Evolutionary conservation across 2,329 filamentous ascomycete genomes (phyloP).

Genomic region (Juglanconis sp.): DNA sequence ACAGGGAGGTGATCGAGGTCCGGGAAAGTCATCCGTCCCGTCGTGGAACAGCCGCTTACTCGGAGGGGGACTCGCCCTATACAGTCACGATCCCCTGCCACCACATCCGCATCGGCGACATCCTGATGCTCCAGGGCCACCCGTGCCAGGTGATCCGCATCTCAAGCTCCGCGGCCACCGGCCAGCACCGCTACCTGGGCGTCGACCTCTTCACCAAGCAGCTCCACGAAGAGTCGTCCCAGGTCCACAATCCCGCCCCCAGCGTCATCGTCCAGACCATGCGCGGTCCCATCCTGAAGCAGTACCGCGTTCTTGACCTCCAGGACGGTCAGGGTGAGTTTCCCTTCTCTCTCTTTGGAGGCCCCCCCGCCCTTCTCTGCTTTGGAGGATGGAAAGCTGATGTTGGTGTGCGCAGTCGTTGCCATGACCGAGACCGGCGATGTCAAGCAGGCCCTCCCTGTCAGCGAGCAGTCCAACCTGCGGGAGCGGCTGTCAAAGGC

Average conservation of each 20-base stretch:
- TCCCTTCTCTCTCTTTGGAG: too few species aligned
- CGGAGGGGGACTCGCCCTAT: slow-evolving; percentile 54
- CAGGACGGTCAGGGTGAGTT: slow-evolving; percentile 67
- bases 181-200: slow-evolving; percentile 99
- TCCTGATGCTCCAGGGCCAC: slow-evolving; percentile 97
- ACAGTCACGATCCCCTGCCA: slow-evolving; percentile 98
- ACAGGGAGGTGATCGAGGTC: slow-evolving; percentile 43
- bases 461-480: slow-evolving; percentile 93
- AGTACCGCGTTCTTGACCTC: slow-evolving; percentile 99
- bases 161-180: slow-evolving; percentile 94
- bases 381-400: neutral
- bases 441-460: slow-evolving; percentile 91
- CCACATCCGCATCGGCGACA: slow-evolving; percentile 98
- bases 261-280: slow-evolving; percentile 99
- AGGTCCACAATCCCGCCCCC: slow-evolving; percentile 93
- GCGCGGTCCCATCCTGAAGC: slow-evolving; percentile 99
- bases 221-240: slow-evolving; percentile 97
- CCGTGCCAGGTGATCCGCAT: slow-evolving; percentile 99
- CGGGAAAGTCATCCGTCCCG: slow-evolving; percentile 37
- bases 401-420: slow-evolving; percentile 52
- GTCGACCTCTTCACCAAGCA: slow-evolving; percentile 99
- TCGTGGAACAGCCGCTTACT: slow-evolving; percentile 25
- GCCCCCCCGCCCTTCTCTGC: neutral
- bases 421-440: slow-evolving; percentile 99
- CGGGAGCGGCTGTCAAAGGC: slow-evolving; percentile 75